A percentile compares a stretch with the other conserved stretches of the same genome.
These are phyloP conservation scores for Durotheca rogersii DNA, from an alignment of 495 filamentous ascomycete genomes.

Conservation along the genomic window DNA sequence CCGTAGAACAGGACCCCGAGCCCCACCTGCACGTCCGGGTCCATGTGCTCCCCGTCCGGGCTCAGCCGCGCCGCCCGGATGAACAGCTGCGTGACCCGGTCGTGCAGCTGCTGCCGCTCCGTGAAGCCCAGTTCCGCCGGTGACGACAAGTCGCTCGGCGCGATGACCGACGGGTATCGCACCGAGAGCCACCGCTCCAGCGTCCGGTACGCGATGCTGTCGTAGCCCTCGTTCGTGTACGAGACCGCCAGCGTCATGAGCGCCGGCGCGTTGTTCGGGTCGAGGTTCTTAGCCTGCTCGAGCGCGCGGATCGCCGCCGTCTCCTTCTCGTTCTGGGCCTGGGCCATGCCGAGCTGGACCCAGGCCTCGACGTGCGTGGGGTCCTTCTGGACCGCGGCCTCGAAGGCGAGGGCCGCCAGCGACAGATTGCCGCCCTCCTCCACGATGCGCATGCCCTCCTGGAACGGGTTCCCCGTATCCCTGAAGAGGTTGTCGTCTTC, in stretches of 20 bases:
- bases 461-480: slow-evolving; percentile 74
- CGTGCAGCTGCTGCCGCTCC: slow-evolving; percentile 85
- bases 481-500: slow-evolving; percentile 90
- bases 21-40: slow-evolving; percentile 96
- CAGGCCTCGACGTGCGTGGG: slow-evolving; percentile 86
- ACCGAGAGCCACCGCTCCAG: slow-evolving; percentile 93
- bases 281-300: slow-evolving; percentile 85
- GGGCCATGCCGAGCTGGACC: slow-evolving; percentile 84
- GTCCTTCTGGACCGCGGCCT: slow-evolving; percentile 90
- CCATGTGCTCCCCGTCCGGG: slow-evolving; percentile 83
- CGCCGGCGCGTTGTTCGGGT: slow-evolving; percentile 81
- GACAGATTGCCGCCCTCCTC: slow-evolving; percentile 90
- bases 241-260: slow-evolving; percentile 94
- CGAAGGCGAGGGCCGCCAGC: slow-evolving; percentile 92
- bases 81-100: slow-evolving; percentile 85
- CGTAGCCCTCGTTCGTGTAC: slow-evolving; percentile 99
- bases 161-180: slow-evolving; percentile 83
- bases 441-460: slow-evolving; percentile 89
- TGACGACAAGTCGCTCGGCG: slow-evolving; percentile 64
- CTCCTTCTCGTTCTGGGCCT: slow-evolving; percentile 99
- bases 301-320: slow-evolving; percentile 95
- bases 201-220: slow-evolving; percentile 92
- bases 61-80: slow-evolving; percentile 89
- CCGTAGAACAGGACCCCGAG: slow-evolving; percentile 98
- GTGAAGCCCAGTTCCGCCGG: slow-evolving; percentile 83